Evolutionary conservation across 495 filamentous ascomycete species (phyloP), one percentile per base, ranked within the genome.

Genomic region (Aspergillus saccharolyticus): DNA sequence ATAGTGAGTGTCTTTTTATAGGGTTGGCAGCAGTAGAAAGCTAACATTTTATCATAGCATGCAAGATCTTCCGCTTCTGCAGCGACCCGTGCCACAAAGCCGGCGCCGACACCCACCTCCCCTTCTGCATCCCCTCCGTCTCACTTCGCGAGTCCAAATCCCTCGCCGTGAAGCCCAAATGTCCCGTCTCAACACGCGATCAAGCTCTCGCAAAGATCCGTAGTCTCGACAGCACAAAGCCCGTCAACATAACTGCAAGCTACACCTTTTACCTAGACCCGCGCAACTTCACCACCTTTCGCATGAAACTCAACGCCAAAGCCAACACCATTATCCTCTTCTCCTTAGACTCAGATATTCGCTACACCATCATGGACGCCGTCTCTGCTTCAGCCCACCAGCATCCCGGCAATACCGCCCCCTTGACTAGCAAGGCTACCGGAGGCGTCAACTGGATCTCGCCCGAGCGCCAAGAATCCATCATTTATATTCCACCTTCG

Each of bases 281-380:
- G 3, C 65, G 67, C 42, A 72, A 70, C 56, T 69, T 72, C 51
- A 61, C 67, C 19, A 72, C 69, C 14, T 65, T 72, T 51, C 66
- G 69, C 20, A 68, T 72, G 65, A 67, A 66, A 28, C 59, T 72
- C 43, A 72, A 63, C 25, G 50, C 54, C 3, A 24, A 52, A 14
- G 61, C 64, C 28, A 70, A 72, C 52, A 72, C 66, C n/a, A 45
- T 68, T 4, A 57, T 72, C 17, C 47, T 70, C 16, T 72, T 72
- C 48, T 65, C 64, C 17, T 55, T 56, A 9, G 67, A 70, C 42
- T 55, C 63, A 6, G 67, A 72, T 47, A 66, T 72, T 22, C 59
- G 62, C 50, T 70, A 64, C 47, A 54, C 61, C 4, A 63, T 49
- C 63, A 33, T 44, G 9, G 10, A 47, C 9, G 19, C 24, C 49